A percentile compares a stretch with the other conserved stretches of the same genome.
Conservation (phyloP, 1,284 basidiomycete species). For the Pyrrhoderma noxium region DNA sequence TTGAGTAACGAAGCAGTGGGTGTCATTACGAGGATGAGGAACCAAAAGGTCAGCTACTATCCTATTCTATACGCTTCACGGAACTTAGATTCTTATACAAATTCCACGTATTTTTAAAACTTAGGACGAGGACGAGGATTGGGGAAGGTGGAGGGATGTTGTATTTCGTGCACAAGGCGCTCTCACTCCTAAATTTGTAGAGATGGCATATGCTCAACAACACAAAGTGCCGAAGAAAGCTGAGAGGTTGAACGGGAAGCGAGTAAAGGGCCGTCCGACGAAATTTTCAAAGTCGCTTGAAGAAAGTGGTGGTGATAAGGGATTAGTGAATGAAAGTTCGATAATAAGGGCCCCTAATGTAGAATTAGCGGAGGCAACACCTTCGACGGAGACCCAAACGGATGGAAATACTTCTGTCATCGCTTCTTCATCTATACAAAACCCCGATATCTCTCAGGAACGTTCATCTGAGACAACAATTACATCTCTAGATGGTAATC, state of each 20-base stretch:
- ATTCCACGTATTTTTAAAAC: conserved; percentile 6
- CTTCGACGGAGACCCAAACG: neutral
- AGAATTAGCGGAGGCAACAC: neutral
- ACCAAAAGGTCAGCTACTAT: conserved; percentile 59
- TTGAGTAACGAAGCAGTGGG: conserved; percentile 80
- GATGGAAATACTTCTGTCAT: too few species aligned
- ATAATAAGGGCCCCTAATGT: neutral
- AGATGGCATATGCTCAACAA: conserved; percentile 19
- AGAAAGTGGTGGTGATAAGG: neutral
- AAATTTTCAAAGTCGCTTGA: too few species aligned
- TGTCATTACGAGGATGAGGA: conserved; percentile 77
- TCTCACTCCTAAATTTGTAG: conserved; percentile 43
- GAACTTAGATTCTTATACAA: conserved; percentile 15
- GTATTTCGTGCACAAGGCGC: conserved; percentile 67
- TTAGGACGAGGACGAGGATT: conserved; percentile 87
- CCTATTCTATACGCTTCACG: too few species aligned
- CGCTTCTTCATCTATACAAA: too few species aligned
- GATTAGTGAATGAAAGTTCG: conserved; percentile 1
- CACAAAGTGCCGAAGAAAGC: conserved; percentile 1
- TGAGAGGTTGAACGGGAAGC: conserved; percentile 3
- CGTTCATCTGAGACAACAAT: too few species aligned
- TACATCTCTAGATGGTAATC: too few species aligned
- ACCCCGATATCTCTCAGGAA: too few species aligned
- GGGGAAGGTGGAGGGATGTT: conserved; percentile 83
- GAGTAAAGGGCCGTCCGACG: neutral